Evolutionary conservation across 305 asterid species (phyloP).

Genomic region (Petunia hybrid): DNA sequence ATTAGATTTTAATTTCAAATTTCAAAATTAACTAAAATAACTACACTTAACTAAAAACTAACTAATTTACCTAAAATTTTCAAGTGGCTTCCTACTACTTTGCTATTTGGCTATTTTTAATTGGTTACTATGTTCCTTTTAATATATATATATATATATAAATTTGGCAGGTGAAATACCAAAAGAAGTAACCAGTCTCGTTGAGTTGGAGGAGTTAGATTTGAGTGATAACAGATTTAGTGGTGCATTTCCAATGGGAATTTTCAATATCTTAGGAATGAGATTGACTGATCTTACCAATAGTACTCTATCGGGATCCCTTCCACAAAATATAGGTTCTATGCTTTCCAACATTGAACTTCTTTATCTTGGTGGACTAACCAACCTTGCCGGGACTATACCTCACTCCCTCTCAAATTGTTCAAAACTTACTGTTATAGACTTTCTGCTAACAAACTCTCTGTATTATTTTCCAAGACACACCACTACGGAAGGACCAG

Average conservation of each 20-base stretch:
- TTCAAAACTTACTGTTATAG: slow-evolving; percentile 17
- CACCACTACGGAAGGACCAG: no score
- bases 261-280: slow-evolving; percentile 43
- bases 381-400: slow-evolving; percentile 41
- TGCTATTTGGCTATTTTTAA: no score
- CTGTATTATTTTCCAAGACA: background rate
- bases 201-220: slow-evolving; percentile 25
- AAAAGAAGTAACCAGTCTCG: slow-evolving; percentile 22
- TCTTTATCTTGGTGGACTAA: slow-evolving; percentile 33
- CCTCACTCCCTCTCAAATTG: slow-evolving; percentile 47
- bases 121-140: no score
- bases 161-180: slow-evolving; percentile 44
- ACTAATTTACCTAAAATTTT: no score
- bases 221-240: slow-evolving; percentile 34
- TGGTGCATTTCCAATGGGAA: slow-evolving; percentile 44
- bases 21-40: no score
- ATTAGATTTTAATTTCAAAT: no score
- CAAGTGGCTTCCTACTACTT: no score
- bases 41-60: no score
- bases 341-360: slow-evolving; percentile 46
- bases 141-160: background rate
- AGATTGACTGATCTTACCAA: slow-evolving; percentile 31
- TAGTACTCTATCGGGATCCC: slow-evolving; percentile 42
- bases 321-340: slow-evolving; percentile 48
- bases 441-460: slow-evolving; percentile 28